Evolutionary conservation across 169 alveolate species (phyloP).

Genomic region (Pseudocohnilembus persalinus): DNA sequence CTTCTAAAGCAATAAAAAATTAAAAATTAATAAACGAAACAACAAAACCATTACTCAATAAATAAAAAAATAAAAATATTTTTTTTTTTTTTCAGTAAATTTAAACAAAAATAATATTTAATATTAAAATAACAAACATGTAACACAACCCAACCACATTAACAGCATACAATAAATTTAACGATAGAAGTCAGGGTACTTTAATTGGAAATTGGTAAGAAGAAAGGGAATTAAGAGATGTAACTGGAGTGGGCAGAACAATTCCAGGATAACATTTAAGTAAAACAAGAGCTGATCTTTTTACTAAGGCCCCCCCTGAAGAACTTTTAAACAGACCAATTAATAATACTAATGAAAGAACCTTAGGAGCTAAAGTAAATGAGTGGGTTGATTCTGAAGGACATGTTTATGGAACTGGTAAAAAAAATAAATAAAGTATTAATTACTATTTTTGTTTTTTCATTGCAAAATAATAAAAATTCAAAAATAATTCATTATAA

Average conservation of each 20-base stretch:
- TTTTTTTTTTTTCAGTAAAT: too few relatives aligned
- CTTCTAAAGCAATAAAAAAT: too few relatives aligned
- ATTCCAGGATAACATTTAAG: slow-evolving; percentile 17
- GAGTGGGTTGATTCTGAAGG: slow-evolving; percentile 42
- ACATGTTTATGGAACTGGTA: slow-evolving; percentile 49
- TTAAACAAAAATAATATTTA: background rate
- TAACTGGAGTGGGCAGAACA: slow-evolving; percentile 65
- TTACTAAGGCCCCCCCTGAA: slow-evolving; percentile 29
- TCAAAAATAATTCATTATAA: too few relatives aligned
- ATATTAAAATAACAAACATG: background rate
- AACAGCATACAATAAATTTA: slow-evolving; percentile 22
- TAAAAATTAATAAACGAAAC: too few relatives aligned
- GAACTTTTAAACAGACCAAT: slow-evolving; percentile 23
- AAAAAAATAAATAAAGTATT: too few relatives aligned
- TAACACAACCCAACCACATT: slow-evolving; percentile 14
- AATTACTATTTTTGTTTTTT: too few relatives aligned
- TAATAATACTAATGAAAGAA: slow-evolving; percentile 50
- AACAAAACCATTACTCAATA: too few relatives aligned
- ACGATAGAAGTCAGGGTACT: slow-evolving; percentile 33
- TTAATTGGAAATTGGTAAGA: slow-evolving; percentile 73
- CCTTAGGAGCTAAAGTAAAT: slow-evolving; percentile 44
- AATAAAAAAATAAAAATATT: too few relatives aligned
- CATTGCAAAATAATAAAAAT: too few relatives aligned
- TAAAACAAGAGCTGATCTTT: slow-evolving; percentile 42
- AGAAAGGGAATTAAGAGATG: slow-evolving; percentile 57